Conservation (phyloP, 2,329 filamentous ascomycete species). For the Tolypocladium amazonense region DNA sequence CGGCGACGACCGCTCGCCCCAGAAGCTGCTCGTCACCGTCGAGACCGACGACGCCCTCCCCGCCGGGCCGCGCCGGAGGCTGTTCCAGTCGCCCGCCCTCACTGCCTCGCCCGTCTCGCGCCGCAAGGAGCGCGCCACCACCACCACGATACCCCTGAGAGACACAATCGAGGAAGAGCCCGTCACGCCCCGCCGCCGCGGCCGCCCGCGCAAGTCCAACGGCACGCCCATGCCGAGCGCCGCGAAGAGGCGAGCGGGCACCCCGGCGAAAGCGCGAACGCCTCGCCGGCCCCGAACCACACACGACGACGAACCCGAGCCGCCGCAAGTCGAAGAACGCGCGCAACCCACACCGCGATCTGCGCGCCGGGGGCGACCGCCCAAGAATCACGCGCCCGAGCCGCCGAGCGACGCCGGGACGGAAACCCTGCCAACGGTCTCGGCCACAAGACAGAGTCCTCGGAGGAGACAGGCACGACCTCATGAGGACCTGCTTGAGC, state of each 20-base stretch:
- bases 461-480: constrained; percentile 13
- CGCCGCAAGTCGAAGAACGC: constrained; percentile 9
- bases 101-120: constrained; percentile 21
- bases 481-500: constrained; percentile 15
- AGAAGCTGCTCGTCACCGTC: constrained; percentile 44
- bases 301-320: constrained; percentile 16
- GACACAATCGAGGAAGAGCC: constrained; percentile 22
- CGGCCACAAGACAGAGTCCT: constrained; percentile 7
- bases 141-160: constrained; percentile 40
- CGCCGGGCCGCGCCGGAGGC: constrained; percentile 23
- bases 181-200: constrained; percentile 30
- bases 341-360: constrained; percentile 21
- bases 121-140: constrained; percentile 29
- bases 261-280: constrained; percentile 26
- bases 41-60: constrained; percentile 25
- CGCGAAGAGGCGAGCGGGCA: constrained; percentile 34
- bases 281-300: constrained; percentile 22
- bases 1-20: constrained; percentile 36
- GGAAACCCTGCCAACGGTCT: constrained; percentile 5
- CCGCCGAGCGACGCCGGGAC: constrained; percentile 14
- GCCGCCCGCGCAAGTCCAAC: constrained; percentile 37
- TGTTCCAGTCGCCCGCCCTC: constrained; percentile 33
- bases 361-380: constrained; percentile 17
- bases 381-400: constrained; percentile 15
- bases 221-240: constrained; percentile 38